Base-by-base conservation (phyloP, 306 rosid species). In the Pyrus betulifolia region DNA sequence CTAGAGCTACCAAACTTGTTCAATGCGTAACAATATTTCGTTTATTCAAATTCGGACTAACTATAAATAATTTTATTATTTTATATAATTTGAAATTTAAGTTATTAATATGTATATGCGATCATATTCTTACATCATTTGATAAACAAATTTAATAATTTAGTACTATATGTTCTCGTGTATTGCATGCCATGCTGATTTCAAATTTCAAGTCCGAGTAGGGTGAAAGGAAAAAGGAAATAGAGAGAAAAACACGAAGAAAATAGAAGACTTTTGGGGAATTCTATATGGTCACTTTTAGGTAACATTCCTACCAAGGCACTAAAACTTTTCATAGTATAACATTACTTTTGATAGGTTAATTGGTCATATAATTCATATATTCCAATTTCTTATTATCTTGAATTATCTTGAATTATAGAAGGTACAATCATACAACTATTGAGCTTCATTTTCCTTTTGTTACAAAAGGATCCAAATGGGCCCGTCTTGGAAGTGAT, bases 251-350 rank as follows among this genome's bases (percentile, higher is more conserved):
- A 35, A 40, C 25, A 15, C 19, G 35, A 28, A 35, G 70, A 49
- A 67, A 65, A 63, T 31, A 57, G 76, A 75, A 62, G 45, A 71
- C 79, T 84, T 73, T 0, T n/a, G 45, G 74, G 78, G 77, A 86
- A 81, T 84, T 84, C 70, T 40, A 71, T 78, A 13, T 84, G 89
- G 82, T 81, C 76, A 81, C 75, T 83, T 72, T 79, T 59, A 2
- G 60, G 84, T 78, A 88, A 86, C 90, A 87, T 90, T 84, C 87
- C 84, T 81, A 77, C 67, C 61, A 57, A 33, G 44, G 35, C 35
- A 44, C 62, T 23, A 13, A 61, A 8, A 49, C 1, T 42, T 61
- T 69, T n/a, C 49, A 22, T 71, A 25, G 42, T 71, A 1, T 25
- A 69, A 18, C 18, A 52, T 69, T 40, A 31, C 59, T 80, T 75